Evolutionary conservation across 2,329 filamentous ascomycete genomes (phyloP).

Genomic region (Alternaria gaisen): DNA sequence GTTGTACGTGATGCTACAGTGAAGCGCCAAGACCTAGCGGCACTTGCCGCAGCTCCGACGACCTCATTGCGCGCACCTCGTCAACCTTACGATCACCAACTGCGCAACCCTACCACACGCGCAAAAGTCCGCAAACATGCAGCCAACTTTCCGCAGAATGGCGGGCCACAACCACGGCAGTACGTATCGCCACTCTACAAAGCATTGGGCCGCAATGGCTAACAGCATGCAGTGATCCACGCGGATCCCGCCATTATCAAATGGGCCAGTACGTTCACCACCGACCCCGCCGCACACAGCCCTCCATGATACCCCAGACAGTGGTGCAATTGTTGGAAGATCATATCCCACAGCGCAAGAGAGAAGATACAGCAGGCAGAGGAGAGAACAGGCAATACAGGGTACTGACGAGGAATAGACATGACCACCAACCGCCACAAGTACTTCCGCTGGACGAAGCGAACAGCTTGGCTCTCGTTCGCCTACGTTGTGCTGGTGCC

Average conservation of each 20-base stretch:
- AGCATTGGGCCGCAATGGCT: constrained; percentile 30
- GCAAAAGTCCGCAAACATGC: constrained; percentile 23
- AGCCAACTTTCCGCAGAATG: constrained; percentile 33
- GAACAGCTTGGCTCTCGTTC: constrained; percentile 82
- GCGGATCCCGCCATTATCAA: constrained; percentile 65
- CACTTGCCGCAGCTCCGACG: constrained; percentile 23
- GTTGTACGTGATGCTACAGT: background rate
- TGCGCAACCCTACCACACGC: constrained; percentile 18
- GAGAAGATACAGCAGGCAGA: background rate
- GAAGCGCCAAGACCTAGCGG: constrained; percentile 31
- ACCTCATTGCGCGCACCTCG: constrained; percentile 25
- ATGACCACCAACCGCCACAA: constrained; percentile 87
- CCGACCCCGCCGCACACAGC: constrained; percentile 37
- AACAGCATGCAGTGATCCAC: constrained; percentile 54
- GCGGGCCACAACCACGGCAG: constrained; percentile 41
- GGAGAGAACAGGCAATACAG: background rate
- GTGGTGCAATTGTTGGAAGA: background rate
- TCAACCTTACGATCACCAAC: constrained; percentile 20
- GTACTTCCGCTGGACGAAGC: constrained; percentile 92
- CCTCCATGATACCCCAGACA: background rate
- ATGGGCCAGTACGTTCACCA: constrained; percentile 61
- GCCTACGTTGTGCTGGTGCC: constrained; percentile 80
- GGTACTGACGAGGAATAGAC: constrained; percentile 61
- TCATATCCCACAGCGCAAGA: background rate
- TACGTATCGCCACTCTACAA: constrained; percentile 17